Evolutionary conservation across 371 early-diverging fungal species (phyloP).

Genomic region (Rhizopus arrhizus): DNA sequence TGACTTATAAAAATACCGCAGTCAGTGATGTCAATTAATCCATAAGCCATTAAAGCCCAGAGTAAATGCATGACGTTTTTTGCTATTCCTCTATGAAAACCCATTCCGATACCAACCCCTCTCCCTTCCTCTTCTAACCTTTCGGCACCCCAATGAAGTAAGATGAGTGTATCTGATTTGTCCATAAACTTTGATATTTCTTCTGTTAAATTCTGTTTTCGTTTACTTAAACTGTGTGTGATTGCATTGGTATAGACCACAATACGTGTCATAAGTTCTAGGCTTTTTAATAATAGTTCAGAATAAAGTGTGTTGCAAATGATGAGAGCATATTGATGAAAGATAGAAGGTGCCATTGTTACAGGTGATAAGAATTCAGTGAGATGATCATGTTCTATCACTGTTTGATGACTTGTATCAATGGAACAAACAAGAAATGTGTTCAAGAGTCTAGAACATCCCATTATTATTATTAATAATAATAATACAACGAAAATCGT

Average conservation of each 20-base stretch:
- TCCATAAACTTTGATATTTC: conserved; percentile 23
- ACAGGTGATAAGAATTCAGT: conserved; percentile 36
- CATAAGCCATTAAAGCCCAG: conserved; percentile 48
- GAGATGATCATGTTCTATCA: conserved; percentile 41
- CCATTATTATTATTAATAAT: not conserved
- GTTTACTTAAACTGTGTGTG: conserved; percentile 30
- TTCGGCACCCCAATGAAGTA: conserved; percentile 46
- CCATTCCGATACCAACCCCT: conserved; percentile 50
- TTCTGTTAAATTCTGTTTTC: conserved; percentile 13
- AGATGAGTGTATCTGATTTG: conserved; percentile 30
- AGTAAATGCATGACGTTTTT: conserved; percentile 50
- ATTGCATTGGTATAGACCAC: conserved; percentile 45
- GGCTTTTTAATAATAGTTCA: conserved; percentile 36
- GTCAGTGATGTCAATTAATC: conserved; percentile 30
- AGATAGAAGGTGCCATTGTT: conserved; percentile 38
- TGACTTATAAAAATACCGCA: conserved; percentile 34
- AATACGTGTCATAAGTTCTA: conserved; percentile 38
- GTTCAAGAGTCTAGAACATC: conserved; percentile 23
- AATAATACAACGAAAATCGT: not conserved
- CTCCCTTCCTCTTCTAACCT: conserved; percentile 48
- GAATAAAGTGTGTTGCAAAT: conserved; percentile 45
- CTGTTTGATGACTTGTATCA: conserved; percentile 33
- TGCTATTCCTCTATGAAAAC: conserved; percentile 45
- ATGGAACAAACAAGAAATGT: conserved; percentile 39
- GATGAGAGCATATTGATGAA: conserved; percentile 44